Conservation (phyloP, 1,284 basidiomycete genomes). For the Entoloma clypeatum region DNA sequence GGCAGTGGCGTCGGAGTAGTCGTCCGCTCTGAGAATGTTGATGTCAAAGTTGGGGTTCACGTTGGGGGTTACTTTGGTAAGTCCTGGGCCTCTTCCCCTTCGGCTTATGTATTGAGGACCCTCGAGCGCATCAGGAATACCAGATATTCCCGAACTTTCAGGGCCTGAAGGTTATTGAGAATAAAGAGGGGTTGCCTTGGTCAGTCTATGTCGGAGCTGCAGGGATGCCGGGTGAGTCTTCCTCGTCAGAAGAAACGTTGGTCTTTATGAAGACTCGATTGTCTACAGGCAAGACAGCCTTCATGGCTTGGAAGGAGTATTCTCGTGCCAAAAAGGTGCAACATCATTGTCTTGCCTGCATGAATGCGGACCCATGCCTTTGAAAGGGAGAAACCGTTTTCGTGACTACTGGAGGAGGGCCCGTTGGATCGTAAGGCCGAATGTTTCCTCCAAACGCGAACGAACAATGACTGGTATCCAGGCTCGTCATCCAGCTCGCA, state of each 20-base stretch:
- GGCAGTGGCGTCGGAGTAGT: conserved; percentile 38
- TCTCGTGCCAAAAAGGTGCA: conserved; percentile 35
- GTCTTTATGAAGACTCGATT: not conserved
- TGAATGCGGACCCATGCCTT: not conserved
- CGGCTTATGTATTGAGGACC: not conserved
- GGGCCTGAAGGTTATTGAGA: conserved; percentile 24
- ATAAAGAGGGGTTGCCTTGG: conserved; percentile 41
- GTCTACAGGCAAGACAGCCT: conserved; percentile 38
- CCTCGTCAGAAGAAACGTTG: not conserved
- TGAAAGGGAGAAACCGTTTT: conserved; percentile 51
- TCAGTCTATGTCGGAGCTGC: conserved; percentile 45
- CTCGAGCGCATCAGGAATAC: conserved; percentile 29
- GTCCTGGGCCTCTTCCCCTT: conserved; percentile 7
- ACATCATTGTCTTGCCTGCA: not conserved
- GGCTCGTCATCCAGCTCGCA: conserved; percentile 56
- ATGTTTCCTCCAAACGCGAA: not conserved
- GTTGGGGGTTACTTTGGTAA: conserved; percentile 34
- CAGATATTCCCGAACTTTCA: conserved; percentile 19
- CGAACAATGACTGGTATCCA: conserved; percentile 12
- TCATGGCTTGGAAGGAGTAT: conserved; percentile 37
- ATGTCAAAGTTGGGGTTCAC: conserved; percentile 41
- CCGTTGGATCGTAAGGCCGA: conserved; percentile 37
- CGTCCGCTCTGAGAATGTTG: conserved; percentile 39
- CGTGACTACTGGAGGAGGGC: conserved; percentile 52
- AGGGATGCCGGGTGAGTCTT: conserved; percentile 40